Base-by-base conservation (phyloP, 108 stramenopile species). In the Cyclotella baltica region DNA sequence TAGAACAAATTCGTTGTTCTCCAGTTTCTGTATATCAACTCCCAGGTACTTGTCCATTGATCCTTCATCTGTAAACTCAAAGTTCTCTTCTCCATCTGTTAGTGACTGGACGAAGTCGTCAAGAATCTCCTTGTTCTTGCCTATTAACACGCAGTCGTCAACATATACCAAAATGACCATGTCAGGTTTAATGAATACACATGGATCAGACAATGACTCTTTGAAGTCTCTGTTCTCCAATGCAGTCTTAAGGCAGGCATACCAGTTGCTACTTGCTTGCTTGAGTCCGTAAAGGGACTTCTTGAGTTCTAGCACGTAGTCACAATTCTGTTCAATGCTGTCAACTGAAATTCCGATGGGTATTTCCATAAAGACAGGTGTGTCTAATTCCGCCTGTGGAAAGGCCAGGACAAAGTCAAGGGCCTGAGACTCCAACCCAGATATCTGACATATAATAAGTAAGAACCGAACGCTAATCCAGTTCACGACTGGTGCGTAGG, bases 401-500 rank as follows among this genome's bases (percentile, higher is more conserved):
- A 64, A 64, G 8, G 63, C 63, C 10, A 64, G 63, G 9, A 64
- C 63, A 30, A 64, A 64, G 19, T 64, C 63, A 43, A 64, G 19
- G 10, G 63, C n/a, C 40, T 43, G 10, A 30, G 63, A 19, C 18
- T 37, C 38, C 8, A 30, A 25, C 8, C 40, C 63, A 6, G 13
- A 13, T 11, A 43, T 11, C 40, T 43, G 6, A 13, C 10, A 6
- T 43, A 43, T 11, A 13, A 43, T 43, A 11, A 43, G 40, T 11
- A 43, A 13, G 40, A 43, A 43, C 13, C 40, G 13, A 43, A 43
- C 13, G 40, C 10, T 43, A 13, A 43, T 43, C 40, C 40, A 43
- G 40, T 43, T 43, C 10, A 43, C 40, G 13, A 43, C 40, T 43
- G 40, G 40, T 46, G n/a, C n/a, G n/a, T n/a, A n/a, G n/a, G n/a